A percentile compares a stretch with the other conserved stretches of the same genome.
phyloP scores from a whole-genome alignment of 768 basidiomycete genomes.

The Auricularia auricula-judae region DNA sequence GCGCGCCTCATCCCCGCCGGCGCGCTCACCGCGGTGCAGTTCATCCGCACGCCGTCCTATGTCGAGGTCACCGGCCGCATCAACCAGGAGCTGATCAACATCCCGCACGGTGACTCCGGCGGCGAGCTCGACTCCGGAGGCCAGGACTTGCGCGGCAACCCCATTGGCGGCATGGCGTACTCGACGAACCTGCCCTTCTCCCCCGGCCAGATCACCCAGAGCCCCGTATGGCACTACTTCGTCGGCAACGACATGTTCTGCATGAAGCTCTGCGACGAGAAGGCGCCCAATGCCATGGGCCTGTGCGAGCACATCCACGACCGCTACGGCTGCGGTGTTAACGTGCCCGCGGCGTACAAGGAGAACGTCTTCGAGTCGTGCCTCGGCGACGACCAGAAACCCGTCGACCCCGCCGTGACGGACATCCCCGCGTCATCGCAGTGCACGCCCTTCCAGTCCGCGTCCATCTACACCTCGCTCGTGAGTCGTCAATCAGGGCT shows the following conservation, averaged over 20 bases:
- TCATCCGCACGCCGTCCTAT: constrained; percentile 47
- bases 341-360: constrained; percentile 53
- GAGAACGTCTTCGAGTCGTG: constrained; percentile 55
- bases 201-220: constrained; percentile 21
- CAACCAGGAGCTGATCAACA: constrained; percentile 48
- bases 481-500: too few relatives aligned
- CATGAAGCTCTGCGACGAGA: constrained; percentile 61
- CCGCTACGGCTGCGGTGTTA: constrained; percentile 53
- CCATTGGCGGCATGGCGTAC: constrained; percentile 37
- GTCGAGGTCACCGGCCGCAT: constrained; percentile 51
- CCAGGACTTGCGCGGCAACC: constrained; percentile 22
- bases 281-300: constrained; percentile 33
- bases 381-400: constrained; percentile 49
- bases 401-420: not conserved
- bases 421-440: constrained; percentile 29
- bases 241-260: constrained; percentile 58
- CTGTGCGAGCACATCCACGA: constrained; percentile 57
- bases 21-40: constrained; percentile 53
- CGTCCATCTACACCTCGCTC: too few relatives aligned
- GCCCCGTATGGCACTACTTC: constrained; percentile 56
- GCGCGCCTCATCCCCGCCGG: constrained; percentile 61
- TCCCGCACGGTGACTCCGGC: constrained; percentile 45
- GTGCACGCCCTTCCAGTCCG: constrained; percentile 16
- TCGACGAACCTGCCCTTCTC: constrained; percentile 41
- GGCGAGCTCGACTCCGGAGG: constrained; percentile 40